Evolutionary conservation across 1,139 yeast genomes (phyloP), one percentile per base, ranked within the genome.

Genomic region (Suhomyces taliae): DNA sequence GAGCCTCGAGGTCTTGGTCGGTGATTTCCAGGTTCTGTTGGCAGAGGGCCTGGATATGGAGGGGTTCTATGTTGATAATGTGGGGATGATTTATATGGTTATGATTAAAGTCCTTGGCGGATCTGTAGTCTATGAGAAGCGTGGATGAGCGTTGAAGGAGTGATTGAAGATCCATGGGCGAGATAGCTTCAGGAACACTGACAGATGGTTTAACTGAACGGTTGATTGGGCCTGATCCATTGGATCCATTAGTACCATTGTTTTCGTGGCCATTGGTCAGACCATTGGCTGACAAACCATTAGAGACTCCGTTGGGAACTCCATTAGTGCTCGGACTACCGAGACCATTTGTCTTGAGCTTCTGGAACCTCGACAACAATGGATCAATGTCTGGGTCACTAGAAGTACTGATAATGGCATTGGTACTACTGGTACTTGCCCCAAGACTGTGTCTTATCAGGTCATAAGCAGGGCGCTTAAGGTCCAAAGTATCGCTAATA

Each of bases 21-120:
- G 77, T 73, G 52, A 77, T 59, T 6, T 54, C 70, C 8, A 68
- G 63, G 27, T 75, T 64, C 10, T 49, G 41, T 3, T 55, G 58
- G 4, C 54, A 39, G 10, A 71, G 42, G 34, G 57, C 53, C 5
- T 48, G 50, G 3, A 70, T 57, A 6, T 82, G 71, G 5, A 80
- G 67, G 0, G 96, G 96, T 47, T 87, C 95, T 11, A 90, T 78
- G 60, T 90, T 86, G 14, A 87, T 76, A 8, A 85, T 64, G 41
- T 84, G 78, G 1, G 69, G 62, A 34, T 76, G 67, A 19, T 76
- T 73, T 32, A 90, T 80, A 60, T 86, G 96, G 36, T 79, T 77
- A 43, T 70, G 72, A 39, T 79, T 76, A 62, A 76, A 88, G 37
- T 79, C 83, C 26, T 72, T 72, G 38, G 84, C 68, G 11, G 82